Base-by-base conservation (phyloP, 306 rosid species). In the Vachellia collinsii region DNA sequence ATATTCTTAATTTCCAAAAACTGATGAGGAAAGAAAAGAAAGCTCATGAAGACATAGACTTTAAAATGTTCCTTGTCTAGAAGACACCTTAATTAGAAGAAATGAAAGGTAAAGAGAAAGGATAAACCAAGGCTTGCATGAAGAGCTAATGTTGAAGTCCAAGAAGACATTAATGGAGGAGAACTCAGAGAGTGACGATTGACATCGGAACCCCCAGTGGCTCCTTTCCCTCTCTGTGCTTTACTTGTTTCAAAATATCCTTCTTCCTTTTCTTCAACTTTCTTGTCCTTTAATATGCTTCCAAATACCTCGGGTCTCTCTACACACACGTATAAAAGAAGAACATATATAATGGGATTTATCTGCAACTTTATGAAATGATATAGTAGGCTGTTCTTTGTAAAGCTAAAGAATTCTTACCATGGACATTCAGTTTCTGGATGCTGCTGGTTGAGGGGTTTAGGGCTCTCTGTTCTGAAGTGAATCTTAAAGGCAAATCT, bases 401-500 rank as follows among this genome's bases (percentile, higher is more conserved):
- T 51, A 12, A 23, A 61, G 20, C 68, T 11, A 61, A 61, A 29
- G 4, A 38, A 29, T 48, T n/a, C 39, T 72, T 70, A 74, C 37
- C 77, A 81, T 6, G 48, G 71, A 41, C 51, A 68, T 81, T 7
- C 1, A 70, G 80, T 56, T 78, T 17, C 38, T 74, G 81, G 46
- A 20, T 77, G 29, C 44, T 78, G 70, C 69, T 69, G 0, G 69
- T 38, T 38, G 50, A 19, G 14, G 14, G 76, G 78, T 47, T 79
- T 29, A 54, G 72, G 73, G 48, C 75, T 41, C 12, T 83, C 17
- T 41, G 73, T 44, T 74, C 29, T 44, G 87, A 80, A 74, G 70
- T 70, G 79, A 25, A 14, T 12, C 22, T 61, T 51, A 25, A 47
- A 4, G 16, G 65, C 65, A 59, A 61, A 61, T 39, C n/a, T 42